Evolutionary conservation across 2,329 filamentous ascomycete genomes (phyloP), one percentile per base, ranked within the genome.

Genomic region (Dactylellina sp.): DNA sequence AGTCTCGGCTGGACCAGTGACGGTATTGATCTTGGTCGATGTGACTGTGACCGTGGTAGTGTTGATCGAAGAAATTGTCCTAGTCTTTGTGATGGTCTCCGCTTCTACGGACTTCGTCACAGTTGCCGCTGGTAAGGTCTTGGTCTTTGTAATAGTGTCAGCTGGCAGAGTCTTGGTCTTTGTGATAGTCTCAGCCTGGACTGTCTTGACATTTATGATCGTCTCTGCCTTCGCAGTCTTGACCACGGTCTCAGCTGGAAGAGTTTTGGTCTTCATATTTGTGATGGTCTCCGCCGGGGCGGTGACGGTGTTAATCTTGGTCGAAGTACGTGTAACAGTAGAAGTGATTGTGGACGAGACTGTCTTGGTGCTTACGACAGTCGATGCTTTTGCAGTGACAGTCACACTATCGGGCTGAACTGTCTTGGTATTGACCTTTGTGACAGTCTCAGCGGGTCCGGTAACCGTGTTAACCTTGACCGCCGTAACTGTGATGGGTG

Each of bases 21-120:
- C 57, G 12, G 57, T 61, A 25, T 56, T 56, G 22, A 22, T 39
- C 56, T 61, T 61, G 56, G 56, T 61, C 25, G 12, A 16, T 14
- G 53, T 53, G 7, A n/a, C 18, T 32, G 28, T 32, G 28, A 32
- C 9, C 28, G 28, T 32, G 49, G 25, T 37, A 14, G 16, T 49
- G 37, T 12, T 32, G 9, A 32, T 32, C 5, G 28, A 32, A 4
- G 28, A 32, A 9, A 32, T 9, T 32, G 22, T 46, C 16, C 12
- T 50, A 14, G 46, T 50, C 46, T 18, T 12, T 20, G 22, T 14
- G 46, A 35, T 28, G 25, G 49, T 53, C 22, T 47, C 12, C 4
- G 28, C 28, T 32, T 4, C 5, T 32, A 9, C 28, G 9, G 28
- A 5, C 28, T 32, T 32, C 28, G 28, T 32, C 28, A 32, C 28